These are phyloP conservation scores for Agrocybe praecox DNA, from an alignment of 768 basidiomycete genomes.

Conservation along the genomic window DNA sequence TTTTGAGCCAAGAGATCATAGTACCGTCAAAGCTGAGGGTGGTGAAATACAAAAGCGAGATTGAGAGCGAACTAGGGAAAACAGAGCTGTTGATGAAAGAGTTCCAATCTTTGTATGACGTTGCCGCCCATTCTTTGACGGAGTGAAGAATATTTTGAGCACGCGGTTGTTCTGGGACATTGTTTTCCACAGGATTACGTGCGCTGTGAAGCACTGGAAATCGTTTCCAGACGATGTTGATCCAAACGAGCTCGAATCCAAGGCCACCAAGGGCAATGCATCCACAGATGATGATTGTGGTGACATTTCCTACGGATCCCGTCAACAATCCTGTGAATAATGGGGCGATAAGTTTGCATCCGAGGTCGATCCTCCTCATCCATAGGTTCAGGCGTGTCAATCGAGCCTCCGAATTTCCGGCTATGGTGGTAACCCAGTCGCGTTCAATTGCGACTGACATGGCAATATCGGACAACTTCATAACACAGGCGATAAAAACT, in stretches of 20 bases:
- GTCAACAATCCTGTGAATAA: slow-evolving; percentile 53
- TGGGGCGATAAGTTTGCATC: slow-evolving; percentile 52
- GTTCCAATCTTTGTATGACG: slow-evolving; percentile 13
- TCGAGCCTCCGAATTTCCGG: slow-evolving; percentile 28
- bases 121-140: slow-evolving; percentile 20
- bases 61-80: slow-evolving; percentile 16
- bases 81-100: slow-evolving; percentile 18
- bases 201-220: slow-evolving; percentile 30
- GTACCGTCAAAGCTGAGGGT: slow-evolving; percentile 46
- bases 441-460: slow-evolving; percentile 49
- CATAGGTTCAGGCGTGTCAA: slow-evolving; percentile 48
- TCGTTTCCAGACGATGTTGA: slow-evolving; percentile 33
- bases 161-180: background rate
- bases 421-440: slow-evolving; percentile 52
- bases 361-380: slow-evolving; percentile 43
- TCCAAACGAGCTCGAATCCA: slow-evolving; percentile 35
- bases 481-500: slow-evolving; percentile 31
- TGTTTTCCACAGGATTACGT: no score
- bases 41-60: slow-evolving; percentile 12
- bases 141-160: background rate
- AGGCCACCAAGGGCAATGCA: slow-evolving; percentile 35
- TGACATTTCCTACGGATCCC: slow-evolving; percentile 29
- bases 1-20: slow-evolving; percentile 53
- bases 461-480: slow-evolving; percentile 41
- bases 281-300: slow-evolving; percentile 33